These are phyloP conservation scores for Mytilinidion resinicola DNA, from an alignment of 495 filamentous ascomycete species.

Conservation along the genomic window DNA sequence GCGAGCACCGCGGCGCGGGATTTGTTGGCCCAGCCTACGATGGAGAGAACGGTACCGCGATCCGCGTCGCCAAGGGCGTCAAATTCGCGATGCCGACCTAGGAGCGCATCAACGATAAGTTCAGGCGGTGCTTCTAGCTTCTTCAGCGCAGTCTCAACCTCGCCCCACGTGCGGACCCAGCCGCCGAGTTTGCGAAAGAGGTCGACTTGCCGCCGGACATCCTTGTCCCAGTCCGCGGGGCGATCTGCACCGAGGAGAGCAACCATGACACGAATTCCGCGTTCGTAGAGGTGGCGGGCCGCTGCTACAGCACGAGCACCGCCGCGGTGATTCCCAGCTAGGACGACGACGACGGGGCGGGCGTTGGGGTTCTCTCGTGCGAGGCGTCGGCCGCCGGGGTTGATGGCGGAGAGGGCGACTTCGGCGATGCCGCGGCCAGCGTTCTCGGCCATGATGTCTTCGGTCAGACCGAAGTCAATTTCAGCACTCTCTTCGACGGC, in stretches of 20 bases:
- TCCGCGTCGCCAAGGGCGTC: conserved; percentile 77
- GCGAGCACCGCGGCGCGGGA: conserved; percentile 70
- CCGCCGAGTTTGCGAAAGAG: conserved; percentile 56
- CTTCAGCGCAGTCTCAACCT: conserved; percentile 44
- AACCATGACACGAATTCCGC: conserved; percentile 68
- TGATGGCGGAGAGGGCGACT: conserved; percentile 59
- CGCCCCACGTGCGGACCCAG: conserved; percentile 31
- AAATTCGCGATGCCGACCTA: conserved; percentile 76
- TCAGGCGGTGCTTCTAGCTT: conserved; percentile 58
- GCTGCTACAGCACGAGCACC: conserved; percentile 80
- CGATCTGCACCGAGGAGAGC: conserved; percentile 76
- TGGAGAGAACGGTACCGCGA: conserved; percentile 71
- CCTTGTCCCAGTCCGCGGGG: conserved; percentile 30
- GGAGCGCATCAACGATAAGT: conserved; percentile 80
- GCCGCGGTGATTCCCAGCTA: conserved; percentile 82
- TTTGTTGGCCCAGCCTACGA: conserved; percentile 82
- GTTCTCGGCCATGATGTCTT: conserved; percentile 87
- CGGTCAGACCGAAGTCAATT: conserved; percentile 73
- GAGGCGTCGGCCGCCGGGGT: conserved; percentile 30
- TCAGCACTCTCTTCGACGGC: conserved; percentile 85
- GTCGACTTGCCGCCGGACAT: conserved; percentile 47
- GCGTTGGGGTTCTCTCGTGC: conserved; percentile 41
- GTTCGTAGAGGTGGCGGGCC: conserved; percentile 77
- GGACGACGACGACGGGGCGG: conserved; percentile 63
- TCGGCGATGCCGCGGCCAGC: conserved; percentile 82